A percentile compares a stretch with the other conserved stretches of the same genome.
Evolutionary conservation across 352 stramenopile species (phyloP).

Genomic region (Globisporangium lucens): DNA sequence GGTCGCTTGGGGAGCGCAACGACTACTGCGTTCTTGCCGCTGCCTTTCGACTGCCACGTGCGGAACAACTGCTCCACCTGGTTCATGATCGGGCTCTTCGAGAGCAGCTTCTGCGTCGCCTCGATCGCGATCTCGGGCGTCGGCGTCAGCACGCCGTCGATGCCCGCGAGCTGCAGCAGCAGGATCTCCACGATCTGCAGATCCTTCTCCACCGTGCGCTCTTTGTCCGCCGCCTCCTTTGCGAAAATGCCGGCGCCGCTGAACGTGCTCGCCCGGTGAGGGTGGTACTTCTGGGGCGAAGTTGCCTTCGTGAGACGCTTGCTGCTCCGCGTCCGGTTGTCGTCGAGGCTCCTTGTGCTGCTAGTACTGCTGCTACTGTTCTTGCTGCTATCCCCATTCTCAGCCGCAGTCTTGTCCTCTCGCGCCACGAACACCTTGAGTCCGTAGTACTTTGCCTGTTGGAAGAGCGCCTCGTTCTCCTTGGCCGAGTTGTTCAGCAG

Average conservation of each 20-base stretch:
- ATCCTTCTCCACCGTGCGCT: conserved; percentile 9
- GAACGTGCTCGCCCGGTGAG: neutral
- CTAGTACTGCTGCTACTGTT: neutral
- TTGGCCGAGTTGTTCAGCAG: conserved; percentile 30
- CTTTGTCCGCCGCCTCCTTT: conserved; percentile 8
- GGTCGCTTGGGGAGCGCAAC: conserved; percentile 2
- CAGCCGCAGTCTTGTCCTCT: conserved; percentile 11
- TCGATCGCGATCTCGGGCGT: conserved; percentile 25
- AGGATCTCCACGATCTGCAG: conserved; percentile 30
- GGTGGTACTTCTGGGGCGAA: neutral
- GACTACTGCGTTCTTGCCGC: neutral
- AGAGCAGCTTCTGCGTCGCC: conserved; percentile 23
- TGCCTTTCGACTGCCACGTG: conserved; percentile 34
- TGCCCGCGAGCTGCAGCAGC: conserved; percentile 30
- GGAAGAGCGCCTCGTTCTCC: conserved; percentile 31
- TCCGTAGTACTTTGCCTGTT: conserved; percentile 21
- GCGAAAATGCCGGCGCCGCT: conserved; percentile 5
- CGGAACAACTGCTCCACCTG: conserved; percentile 35
- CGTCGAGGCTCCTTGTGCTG: neutral
- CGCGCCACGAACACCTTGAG: conserved; percentile 28
- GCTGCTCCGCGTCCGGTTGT: conserved; percentile 1
- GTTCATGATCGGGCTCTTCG: conserved; percentile 26
- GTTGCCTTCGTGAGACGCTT: neutral
- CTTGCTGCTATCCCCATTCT: neutral
- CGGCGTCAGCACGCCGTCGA: conserved; percentile 32